Evolutionary conservation across 345 rosid species (phyloP), one percentile per base, ranked within the genome.

Genomic region (Anastatica hierochuntica): DNA sequence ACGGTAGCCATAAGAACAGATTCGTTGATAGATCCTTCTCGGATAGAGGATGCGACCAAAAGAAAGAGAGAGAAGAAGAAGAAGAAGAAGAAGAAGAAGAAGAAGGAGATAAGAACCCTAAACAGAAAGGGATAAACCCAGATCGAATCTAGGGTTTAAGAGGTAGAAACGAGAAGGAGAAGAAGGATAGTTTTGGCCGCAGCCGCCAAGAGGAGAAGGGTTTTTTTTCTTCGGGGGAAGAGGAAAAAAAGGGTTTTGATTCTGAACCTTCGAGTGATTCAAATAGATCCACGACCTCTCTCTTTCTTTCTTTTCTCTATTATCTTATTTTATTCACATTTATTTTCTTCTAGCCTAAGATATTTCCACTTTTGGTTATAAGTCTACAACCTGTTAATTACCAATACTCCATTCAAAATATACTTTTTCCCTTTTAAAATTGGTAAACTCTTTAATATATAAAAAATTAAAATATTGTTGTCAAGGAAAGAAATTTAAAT

Each of bases 1-100:
- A 77, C 83, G 31, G 78, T 43, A 47, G 85, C 76, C 94, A 84
- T 84, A 68, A 18, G 30, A 43, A n/a, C 21, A 30, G 43, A 44
- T 7, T 21, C 7, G 14, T 27, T 14, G 49, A 36, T 27, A 64
- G 48, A 45, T 43, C 60, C 60, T 51, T 57, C 20, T n/a, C 16
- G 20, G 36, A 19, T 5, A 29, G n/a, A 30, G 8, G 42, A 13
- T 26, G 52, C 9, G 8, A 8, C 42, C 27, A 18, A 27, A 16
- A 45, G 19, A 15, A 15, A 39, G n/a, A 53, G 17, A 37, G 36
- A 38, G 8, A 27, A 27, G 6, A 26, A 24, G 35, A 60, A 23
- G 15, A 14, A 14, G 7, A 14, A 16, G 9, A 20, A 13, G 39
- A 52, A n/a, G n/a, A n/a, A n/a, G n/a, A n/a, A n/a, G n/a, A n/a